Percentiles rank a stretch among this genome's conserved stretches.
These are phyloP conservation scores for Silene noctiflora DNA, from an alignment of 179 eudicot species.

Conservation along the genomic window DNA sequence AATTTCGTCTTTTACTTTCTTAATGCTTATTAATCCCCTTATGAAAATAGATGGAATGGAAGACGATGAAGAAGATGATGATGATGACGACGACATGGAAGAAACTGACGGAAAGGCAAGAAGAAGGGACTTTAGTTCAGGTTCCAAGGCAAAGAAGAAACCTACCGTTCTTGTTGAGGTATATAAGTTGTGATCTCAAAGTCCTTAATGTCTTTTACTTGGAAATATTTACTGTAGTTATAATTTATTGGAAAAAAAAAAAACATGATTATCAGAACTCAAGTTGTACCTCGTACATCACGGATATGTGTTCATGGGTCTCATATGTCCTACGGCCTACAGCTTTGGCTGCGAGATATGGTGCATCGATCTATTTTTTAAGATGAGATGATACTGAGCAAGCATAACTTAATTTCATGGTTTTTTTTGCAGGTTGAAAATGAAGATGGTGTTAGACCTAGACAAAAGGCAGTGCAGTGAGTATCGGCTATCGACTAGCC, in stretches of 20 bases:
- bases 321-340: not conserved
- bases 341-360: not conserved
- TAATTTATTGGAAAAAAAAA: not conserved
- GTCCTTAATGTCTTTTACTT: not conserved
- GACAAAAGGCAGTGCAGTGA: slow-evolving; percentile 14
- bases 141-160: slow-evolving; percentile 55
- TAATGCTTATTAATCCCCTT: not conserved
- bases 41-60: slow-evolving; percentile 33
- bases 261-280: not conserved
- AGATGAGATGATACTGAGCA: no score
- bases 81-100: slow-evolving; percentile 39
- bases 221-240: not conserved
- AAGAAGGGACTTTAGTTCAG: slow-evolving; percentile 28
- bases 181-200: not conserved
- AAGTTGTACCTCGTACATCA: not conserved
- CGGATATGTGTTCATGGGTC: no score
- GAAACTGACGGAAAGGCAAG: slow-evolving; percentile 35
- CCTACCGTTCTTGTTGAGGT: slow-evolving; percentile 72
- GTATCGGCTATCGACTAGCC: not conserved
- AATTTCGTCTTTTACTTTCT: not conserved
- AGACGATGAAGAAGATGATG: slow-evolving; percentile 50
- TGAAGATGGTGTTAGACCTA: slow-evolving; percentile 13
- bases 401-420: no score
- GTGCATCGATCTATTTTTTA: no score
- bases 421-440: slow-evolving; percentile 19